Conservation (phyloP, 768 basidiomycete species). For the Trametes villosa region DNA sequence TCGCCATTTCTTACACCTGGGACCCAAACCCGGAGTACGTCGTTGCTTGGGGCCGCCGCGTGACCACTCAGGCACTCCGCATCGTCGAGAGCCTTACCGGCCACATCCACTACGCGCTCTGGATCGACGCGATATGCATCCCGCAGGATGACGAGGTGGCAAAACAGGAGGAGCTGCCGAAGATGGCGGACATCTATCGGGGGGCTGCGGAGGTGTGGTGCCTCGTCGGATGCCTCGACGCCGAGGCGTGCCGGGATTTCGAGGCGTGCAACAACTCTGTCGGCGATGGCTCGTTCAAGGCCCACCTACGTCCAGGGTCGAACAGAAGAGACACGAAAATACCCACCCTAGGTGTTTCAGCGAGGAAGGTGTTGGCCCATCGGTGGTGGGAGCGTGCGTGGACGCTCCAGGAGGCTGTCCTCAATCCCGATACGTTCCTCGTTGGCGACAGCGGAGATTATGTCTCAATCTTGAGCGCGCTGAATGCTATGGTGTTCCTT, state of each 20-base stretch:
- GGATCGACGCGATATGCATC: conserved; percentile 3
- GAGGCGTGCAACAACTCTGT: neutral
- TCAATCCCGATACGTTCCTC: neutral
- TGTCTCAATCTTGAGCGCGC: neutral
- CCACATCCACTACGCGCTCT: neutral
- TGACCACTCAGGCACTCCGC: neutral
- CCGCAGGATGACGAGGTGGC: neutral
- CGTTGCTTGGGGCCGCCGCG: neutral
- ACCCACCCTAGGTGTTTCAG: no score
- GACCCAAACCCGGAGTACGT: neutral
- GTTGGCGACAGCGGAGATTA: neutral
- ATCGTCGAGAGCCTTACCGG: neutral
- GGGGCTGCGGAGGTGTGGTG: neutral
- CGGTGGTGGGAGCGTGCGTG: conserved; percentile 1
- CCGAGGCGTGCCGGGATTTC: neutral
- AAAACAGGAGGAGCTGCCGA: neutral
- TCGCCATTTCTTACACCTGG: neutral
- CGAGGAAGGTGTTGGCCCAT: neutral
- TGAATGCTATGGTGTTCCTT: neutral
- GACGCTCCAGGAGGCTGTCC: neutral
- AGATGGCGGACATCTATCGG: neutral
- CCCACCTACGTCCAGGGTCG: neutral
- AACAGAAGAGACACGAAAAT: neutral
- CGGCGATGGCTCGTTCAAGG: neutral
- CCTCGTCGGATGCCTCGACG: neutral